phyloP scores from a whole-genome alignment of 2,329 filamentous ascomycete genomes.

The Apiospora kogelbergensis region DNA sequence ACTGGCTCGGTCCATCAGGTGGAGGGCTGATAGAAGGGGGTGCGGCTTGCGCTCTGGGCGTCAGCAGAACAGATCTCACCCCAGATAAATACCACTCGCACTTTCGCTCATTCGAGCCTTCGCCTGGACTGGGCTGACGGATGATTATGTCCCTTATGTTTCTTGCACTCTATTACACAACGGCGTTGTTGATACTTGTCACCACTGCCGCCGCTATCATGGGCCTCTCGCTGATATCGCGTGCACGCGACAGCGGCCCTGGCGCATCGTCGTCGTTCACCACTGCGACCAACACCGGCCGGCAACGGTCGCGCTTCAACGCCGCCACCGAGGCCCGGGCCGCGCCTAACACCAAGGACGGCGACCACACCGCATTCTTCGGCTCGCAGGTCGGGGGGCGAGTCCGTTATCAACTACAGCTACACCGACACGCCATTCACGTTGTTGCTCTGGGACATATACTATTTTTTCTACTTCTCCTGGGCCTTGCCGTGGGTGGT shows the following conservation, averaged over 20 bases:
- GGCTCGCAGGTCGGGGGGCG: constrained; percentile 57
- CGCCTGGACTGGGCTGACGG: neutral
- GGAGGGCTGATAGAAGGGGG: neutral
- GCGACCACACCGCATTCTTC: constrained; percentile 48
- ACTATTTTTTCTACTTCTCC: constrained; percentile 53
- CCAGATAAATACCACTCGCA: neutral
- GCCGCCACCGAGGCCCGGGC: neutral
- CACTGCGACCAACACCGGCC: neutral
- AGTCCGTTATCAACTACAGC: constrained; percentile 58
- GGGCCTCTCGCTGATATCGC: neutral
- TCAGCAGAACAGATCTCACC: neutral
- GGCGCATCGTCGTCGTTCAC: neutral
- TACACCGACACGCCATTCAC: constrained; percentile 58
- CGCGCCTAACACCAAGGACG: neutral
- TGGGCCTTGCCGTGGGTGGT: constrained; percentile 62
- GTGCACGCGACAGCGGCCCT: neutral
- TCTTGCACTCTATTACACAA: neutral
- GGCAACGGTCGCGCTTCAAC: neutral
- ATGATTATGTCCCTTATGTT: constrained; percentile 1
- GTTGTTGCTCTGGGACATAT: constrained; percentile 53
- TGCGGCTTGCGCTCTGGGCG: neutral
- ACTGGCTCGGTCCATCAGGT: neutral
- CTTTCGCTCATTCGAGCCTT: neutral
- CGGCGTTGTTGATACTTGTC: neutral
- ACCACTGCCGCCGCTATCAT: neutral